Evolutionary conservation across 257 asterid genomes (phyloP), one percentile per base, ranked within the genome.

Genomic region (Eustoma russellianum): DNA sequence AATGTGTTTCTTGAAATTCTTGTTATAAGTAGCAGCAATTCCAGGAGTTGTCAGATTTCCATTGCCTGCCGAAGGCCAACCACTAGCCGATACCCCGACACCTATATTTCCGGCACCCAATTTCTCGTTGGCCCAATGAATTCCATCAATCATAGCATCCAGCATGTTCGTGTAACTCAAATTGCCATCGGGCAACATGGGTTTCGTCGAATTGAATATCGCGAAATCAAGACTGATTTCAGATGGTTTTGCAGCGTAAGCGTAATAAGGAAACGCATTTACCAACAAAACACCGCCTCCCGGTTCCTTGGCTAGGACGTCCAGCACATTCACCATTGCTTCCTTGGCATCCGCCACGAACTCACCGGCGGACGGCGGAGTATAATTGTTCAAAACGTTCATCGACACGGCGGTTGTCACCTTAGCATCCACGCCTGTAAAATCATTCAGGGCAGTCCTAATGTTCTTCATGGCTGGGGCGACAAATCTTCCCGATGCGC

Each of bases 181-280:
- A 0, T 9, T 13, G 13, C 60, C 66, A 13, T 44, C 61, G 0
- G 1, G 2, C 14, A 63, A 24, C 41, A 59, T 52, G 5, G 74
- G 53, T 3, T 8, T 4, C 0, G 43, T 38, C 1, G 52, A 49
- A 0, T 71, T 69, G 51, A 77, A 67, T 12, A 60, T 55, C 1
- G 81, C 87, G 5, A 41, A 82, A 0, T 62, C 48, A 0, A 76
- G 75, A 5, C 43, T 28, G 7, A 74, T 4, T 0, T 15, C 1
- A 0, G 0, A 17, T 0, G 68, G 17, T 16, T 55, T 33, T 0
- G 52, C 47, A 0, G 56, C 19, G 10, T 63, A 63, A 0, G 62
- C 82, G 5, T 72, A 67, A 33, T 77, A 83, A 6, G 87, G 85
- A 66, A 79, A 79, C 13, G 70, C 51, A 3, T 77, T 79, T 0